Base-by-base conservation (phyloP, 2,329 filamentous ascomycete species). In the Trichoderma sp. region DNA sequence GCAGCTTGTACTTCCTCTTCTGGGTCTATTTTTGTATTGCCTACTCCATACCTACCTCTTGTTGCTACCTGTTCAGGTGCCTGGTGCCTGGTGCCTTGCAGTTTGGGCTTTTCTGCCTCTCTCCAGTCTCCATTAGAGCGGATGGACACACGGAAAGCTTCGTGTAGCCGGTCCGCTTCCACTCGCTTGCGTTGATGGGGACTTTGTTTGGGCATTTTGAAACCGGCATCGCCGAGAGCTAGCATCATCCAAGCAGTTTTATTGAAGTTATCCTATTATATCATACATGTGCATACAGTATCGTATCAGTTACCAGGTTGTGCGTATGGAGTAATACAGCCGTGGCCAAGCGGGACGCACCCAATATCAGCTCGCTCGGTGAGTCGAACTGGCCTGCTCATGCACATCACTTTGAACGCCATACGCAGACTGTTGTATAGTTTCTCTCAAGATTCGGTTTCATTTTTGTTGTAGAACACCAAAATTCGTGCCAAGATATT, bases 51-150 rank as follows among this genome's bases (percentile, higher is more conserved):
- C 27, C 27, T 29, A n/a, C 50, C 50, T 54, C 4, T 54, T 13
- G n/a, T 29, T 29, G 3, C 50, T 9, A 32, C 15, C 50, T n/a
- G n/a, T 17, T 19, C 12, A 56, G 35, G 48, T 39, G 61, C 50
- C 61, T 53, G 50, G 61, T 65, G 19, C 61, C 61, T 65, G 61
- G 61, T 34, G 61, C 52, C 61, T 65, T 65, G 50, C 61, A 56
- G 61, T 32, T 57, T 39, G n/a, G 42, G 42, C 22, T 22, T 48
- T 48, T 19, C 19, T 19, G n/a, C 42, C 22, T 57, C 34, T 19
- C 7, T 48, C 34, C 42, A 19, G n/a, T 34, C 52, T 52, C 45
- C 37, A 34, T 65, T 39, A 19, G 25, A 25, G 61, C 52, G 25
- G n/a, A 56, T 53, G 50, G 48, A 19, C 52, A 35, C 29, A 65